Base-by-base conservation (phyloP, 805 yeast genomes). In the Hanseniaspora jakobsenii region DNA sequence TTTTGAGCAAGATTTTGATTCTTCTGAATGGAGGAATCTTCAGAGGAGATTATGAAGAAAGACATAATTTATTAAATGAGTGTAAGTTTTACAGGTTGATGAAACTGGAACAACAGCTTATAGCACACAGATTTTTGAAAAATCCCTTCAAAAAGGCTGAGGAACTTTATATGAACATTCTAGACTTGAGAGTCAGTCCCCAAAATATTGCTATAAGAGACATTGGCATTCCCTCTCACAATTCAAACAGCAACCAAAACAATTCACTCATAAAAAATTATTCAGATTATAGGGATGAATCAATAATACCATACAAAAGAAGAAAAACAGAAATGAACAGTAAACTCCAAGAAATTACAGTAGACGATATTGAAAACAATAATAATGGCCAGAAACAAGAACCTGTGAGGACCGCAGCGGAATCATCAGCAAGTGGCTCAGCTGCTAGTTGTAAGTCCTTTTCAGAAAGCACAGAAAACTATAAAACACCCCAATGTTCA, bases 1-100 rank as follows among this genome's bases (percentile, higher is more conserved):
- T 74, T 44, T 85, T 78, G 56, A 63, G 56, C 16, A 78, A 73
- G 36, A 53, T 86, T 22, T 44, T 86, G 36, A 65, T 66, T 21
- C 55, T 75, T 2, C 58, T 84, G 21, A 67, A 70, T 48, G 87
- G 87, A 0, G 71, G 73, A 29, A 55, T 62, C 3, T 52, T 73
- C 16, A 40, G 34, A 1, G 66, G 81, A 36, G 65, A 69, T 45
- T 80, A 76, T 32, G 58, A 60, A 1, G 81, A 78, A 55, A 66
- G 95, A 32, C 57, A 62, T 8, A 58, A 72, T 13, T 63, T 86
- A 47, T 58, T 79, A 7, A 66, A 66, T 42, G 96, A 86, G 55
- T 81, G 93, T 51, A 67, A 72, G 36, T 86, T 81, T 61, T 86
- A 83, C 58, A 66, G 89, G 37, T 79, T 86, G 52, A 63, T 73